Conservation (phyloP, 495 filamentous ascomycete genomes). For the Lasiosphaeriaceae sp. region DNA sequence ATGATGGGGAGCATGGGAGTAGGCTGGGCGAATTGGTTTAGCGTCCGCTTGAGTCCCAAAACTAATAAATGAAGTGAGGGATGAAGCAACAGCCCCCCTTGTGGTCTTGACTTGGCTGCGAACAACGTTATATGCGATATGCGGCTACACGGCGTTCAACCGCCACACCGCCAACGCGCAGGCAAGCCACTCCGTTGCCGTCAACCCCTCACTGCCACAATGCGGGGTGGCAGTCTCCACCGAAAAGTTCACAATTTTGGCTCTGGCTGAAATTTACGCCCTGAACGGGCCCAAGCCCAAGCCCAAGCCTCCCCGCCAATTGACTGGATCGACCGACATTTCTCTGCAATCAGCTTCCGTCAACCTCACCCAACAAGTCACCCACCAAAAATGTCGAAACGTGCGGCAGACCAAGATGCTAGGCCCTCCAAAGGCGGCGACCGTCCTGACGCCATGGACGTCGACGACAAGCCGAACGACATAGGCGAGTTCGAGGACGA, state of each 20-base stretch:
- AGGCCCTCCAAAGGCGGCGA: slow-evolving; percentile 66
- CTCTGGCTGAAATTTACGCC: background rate
- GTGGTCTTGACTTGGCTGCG: too few relatives aligned
- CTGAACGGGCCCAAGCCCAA: too few relatives aligned
- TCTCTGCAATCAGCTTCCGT: background rate
- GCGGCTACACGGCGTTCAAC: too few relatives aligned
- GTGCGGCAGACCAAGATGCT: slow-evolving; percentile 53
- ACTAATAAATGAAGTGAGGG: too few relatives aligned
- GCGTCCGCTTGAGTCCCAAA: too few relatives aligned
- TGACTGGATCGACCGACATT: background rate
- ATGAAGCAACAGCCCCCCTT: too few relatives aligned
- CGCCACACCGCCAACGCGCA: background rate
- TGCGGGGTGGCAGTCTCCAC: slow-evolving; percentile 24
- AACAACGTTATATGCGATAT: too few relatives aligned
- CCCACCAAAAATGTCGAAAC: slow-evolving; percentile 61
- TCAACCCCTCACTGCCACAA: slow-evolving; percentile 5
- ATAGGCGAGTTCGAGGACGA: slow-evolving; percentile 93
- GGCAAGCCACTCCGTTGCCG: background rate
- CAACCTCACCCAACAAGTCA: background rate
- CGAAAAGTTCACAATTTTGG: slow-evolving; percentile 26
- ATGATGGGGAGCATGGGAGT: too few relatives aligned
- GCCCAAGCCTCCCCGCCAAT: too few relatives aligned
- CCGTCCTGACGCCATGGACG: slow-evolving; percentile 54
- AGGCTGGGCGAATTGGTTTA: too few relatives aligned
- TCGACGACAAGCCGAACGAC: slow-evolving; percentile 56